These are phyloP conservation scores for Chenopodium suecicum DNA, from an alignment of 148 eudicot species.

Conservation along the genomic window DNA sequence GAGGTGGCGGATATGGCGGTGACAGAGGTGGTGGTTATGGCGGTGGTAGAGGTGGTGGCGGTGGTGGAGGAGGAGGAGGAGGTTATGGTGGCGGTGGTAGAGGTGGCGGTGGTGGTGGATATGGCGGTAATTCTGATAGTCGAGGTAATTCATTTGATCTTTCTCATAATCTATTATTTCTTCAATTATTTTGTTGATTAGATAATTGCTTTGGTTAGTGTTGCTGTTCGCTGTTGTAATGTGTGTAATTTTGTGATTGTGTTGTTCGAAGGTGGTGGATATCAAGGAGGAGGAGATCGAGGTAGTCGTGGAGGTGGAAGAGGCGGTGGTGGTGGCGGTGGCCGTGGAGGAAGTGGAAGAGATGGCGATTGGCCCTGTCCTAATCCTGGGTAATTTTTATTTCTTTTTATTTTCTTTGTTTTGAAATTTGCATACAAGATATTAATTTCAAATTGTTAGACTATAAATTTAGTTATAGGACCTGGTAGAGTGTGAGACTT, in stretches of 20 bases:
- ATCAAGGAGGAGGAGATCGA: conserved; percentile 59
- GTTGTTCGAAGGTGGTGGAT: conserved; percentile 41
- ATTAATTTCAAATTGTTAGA: no score
- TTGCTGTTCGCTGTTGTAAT: no score
- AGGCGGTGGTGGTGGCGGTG: conserved; percentile 42
- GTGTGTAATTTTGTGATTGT: background rate
- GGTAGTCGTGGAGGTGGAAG: conserved; percentile 50
- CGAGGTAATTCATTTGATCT: conserved; percentile 32
- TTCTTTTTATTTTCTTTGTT: background rate
- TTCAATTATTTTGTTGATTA: background rate
- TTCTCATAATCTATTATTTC: background rate
- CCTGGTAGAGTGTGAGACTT: background rate
- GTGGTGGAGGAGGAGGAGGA: conserved; percentile 24
- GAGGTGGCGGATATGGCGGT: conserved; percentile 22
- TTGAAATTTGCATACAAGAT: background rate
- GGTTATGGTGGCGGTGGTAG: conserved; percentile 28
- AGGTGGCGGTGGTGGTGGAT: conserved; percentile 51
- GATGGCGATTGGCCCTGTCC: conserved; percentile 99
- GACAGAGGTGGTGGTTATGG: conserved; percentile 25
- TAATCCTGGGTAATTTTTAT: conserved; percentile 56
- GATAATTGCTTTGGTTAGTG: background rate
- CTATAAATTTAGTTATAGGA: background rate
- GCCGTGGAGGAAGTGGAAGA: conserved; percentile 74
- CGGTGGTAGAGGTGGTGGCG: conserved; percentile 27
- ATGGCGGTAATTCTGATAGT: conserved; percentile 46